phyloP scores from a whole-genome alignment of 352 stramenopile genomes.

The Phytopythium chamaehyphon region DNA sequence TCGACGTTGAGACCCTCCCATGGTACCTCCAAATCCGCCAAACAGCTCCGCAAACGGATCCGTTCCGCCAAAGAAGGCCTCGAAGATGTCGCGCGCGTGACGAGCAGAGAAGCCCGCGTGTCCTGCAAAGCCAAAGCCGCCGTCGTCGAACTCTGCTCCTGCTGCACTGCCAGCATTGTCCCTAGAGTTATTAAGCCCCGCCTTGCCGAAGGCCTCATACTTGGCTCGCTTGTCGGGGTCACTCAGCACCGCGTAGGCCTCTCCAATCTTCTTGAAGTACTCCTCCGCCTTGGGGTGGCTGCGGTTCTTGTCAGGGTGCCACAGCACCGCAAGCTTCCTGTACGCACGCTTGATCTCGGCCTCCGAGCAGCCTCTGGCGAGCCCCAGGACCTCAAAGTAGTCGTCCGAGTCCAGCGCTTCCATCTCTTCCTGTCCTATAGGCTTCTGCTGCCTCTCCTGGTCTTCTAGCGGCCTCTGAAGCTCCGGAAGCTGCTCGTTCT shows the following conservation, averaged over 20 bases:
- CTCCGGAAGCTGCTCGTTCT: no score
- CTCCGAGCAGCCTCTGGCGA: conserved; percentile 33
- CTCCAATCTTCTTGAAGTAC: conserved; percentile 87
- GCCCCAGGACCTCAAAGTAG: conserved; percentile 62
- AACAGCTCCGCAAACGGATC: conserved; percentile 66
- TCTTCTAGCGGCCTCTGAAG: no score
- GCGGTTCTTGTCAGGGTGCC: conserved; percentile 93
- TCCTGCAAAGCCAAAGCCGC: conserved; percentile 22
- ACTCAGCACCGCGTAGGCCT: conserved; percentile 88
- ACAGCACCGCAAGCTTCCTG: conserved; percentile 77
- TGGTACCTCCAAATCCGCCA: conserved; percentile 7
- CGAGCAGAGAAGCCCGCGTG: conserved; percentile 35
- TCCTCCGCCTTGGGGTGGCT: conserved; percentile 74
- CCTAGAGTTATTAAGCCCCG: no score
- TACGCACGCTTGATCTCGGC: conserved; percentile 68
- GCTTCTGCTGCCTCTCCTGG: neutral
- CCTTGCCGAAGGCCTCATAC: conserved; percentile 54
- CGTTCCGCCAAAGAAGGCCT: conserved; percentile 55
- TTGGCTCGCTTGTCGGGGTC: conserved; percentile 55
- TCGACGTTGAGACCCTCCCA: neutral
- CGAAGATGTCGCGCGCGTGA: conserved; percentile 69
- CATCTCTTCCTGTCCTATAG: conserved; percentile 6
- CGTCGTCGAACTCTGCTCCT: neutral
- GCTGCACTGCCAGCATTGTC: conserved; percentile 1
- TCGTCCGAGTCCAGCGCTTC: conserved; percentile 62